Evolutionary conservation across 2,329 filamentous ascomycete species (phyloP).

Genomic region (Monosporascus sp.): DNA sequence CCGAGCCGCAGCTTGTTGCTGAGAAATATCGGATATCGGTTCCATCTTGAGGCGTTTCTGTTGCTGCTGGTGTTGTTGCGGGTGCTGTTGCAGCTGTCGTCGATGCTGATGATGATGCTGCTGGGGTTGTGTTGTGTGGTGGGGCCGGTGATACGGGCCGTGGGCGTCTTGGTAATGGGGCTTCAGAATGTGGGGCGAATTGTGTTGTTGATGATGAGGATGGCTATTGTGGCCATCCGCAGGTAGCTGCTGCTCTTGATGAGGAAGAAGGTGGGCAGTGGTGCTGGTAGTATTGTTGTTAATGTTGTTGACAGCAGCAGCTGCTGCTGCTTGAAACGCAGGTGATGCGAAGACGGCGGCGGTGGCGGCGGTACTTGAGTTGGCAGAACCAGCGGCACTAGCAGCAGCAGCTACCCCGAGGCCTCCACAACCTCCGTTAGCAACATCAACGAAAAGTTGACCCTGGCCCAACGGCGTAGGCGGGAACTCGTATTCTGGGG

Average conservation of each 20-base stretch:
- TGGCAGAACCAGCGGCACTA: not conserved
- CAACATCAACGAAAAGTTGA: not conserved
- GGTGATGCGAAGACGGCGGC: constrained; percentile 18
- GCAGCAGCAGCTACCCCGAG: constrained; percentile 6
- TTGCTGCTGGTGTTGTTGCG: constrained; percentile 3
- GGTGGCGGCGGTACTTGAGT: not conserved
- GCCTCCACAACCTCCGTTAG: constrained; percentile 14
- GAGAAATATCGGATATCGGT: constrained; percentile 42
- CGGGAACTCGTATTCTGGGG: constrained; percentile 24
- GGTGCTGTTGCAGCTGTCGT: constrained; percentile 12
- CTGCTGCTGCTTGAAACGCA: constrained; percentile 18
- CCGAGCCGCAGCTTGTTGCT: constrained; percentile 56
- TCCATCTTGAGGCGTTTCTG: constrained; percentile 33
- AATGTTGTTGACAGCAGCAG: constrained; percentile 12
- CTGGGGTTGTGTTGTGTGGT: constrained; percentile 8
- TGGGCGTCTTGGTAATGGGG: constrained; percentile 7
- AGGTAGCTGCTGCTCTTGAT: constrained; percentile 9
- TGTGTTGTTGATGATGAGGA: constrained; percentile 21
- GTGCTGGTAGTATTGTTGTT: constrained; percentile 6
- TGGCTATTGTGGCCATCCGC: constrained; percentile 4
- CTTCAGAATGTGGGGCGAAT: constrained; percentile 8
- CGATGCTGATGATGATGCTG: constrained; percentile 5
- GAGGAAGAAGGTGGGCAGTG: not conserved
- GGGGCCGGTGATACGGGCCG: constrained; percentile 7
- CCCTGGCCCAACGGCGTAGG: constrained; percentile 23